phyloP scores from a whole-genome alignment of 352 stramenopile genomes.

The Phytopythium litorale region DNA sequence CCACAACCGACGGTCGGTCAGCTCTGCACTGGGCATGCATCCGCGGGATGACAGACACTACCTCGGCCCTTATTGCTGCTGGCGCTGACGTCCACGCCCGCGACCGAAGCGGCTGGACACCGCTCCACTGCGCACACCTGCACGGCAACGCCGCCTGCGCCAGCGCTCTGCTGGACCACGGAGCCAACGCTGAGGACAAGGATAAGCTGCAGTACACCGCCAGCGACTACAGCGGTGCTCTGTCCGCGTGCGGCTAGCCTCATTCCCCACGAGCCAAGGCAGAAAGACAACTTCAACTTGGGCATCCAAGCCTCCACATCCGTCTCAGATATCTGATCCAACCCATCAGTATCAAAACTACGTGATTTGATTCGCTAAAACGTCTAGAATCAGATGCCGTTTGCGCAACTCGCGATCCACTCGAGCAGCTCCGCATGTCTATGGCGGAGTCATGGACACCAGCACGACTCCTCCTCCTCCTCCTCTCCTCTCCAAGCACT shows the following conservation, averaged over 20 bases:
- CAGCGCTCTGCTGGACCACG: conserved; percentile 30
- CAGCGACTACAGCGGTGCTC: conserved; percentile 10
- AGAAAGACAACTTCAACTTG: background rate
- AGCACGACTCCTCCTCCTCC: background rate
- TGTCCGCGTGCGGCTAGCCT: background rate
- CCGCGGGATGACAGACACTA: conserved; percentile 36
- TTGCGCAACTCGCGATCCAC: conserved; percentile 37
- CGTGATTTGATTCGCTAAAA: conserved; percentile 18
- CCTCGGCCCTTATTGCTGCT: conserved; percentile 25
- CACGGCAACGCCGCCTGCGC: conserved; percentile 37
- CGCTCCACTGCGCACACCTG: conserved; percentile 54
- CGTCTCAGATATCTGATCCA: background rate
- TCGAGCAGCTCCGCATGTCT: background rate
- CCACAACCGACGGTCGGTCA: conserved; percentile 44
- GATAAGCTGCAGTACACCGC: conserved; percentile 43
- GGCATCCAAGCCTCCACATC: background rate
- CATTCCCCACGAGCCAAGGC: background rate
- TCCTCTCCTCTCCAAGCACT: background rate
- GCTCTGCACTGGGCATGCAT: conserved; percentile 63
- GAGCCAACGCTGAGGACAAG: conserved; percentile 15
- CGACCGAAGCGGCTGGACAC: conserved; percentile 52
- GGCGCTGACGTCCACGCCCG: conserved; percentile 25
- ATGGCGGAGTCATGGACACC: background rate
- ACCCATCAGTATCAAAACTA: background rate
- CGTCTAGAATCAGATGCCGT: conserved; percentile 3